Evolutionary conservation across 768 basidiomycete species (phyloP).

Genomic region (Mycena belliarum): DNA sequence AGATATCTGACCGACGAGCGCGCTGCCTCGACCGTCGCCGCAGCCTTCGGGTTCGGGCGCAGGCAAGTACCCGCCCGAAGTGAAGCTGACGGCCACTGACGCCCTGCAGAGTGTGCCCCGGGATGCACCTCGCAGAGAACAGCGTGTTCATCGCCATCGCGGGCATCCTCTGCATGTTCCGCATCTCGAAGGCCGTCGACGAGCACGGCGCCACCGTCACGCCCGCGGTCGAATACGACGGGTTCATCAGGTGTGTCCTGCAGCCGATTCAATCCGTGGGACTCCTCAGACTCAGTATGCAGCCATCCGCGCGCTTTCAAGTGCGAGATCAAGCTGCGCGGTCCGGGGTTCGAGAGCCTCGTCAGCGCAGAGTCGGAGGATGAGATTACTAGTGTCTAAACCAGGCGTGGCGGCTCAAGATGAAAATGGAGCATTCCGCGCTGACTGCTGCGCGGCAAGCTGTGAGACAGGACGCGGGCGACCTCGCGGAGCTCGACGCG

Average conservation of each 20-base stretch:
- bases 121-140: conserved; percentile 22
- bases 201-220: neutral
- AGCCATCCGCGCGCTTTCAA: conserved; percentile 10
- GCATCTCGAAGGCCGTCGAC: conserved; percentile 9
- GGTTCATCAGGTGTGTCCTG: neutral
- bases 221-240: conserved; percentile 2
- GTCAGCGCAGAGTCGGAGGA: neutral
- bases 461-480: neutral
- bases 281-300: too few species aligned
- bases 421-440: conserved; percentile 1
- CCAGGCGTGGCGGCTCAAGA: neutral
- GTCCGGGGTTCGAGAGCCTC: neutral
- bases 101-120: conserved; percentile 23
- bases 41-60: conserved; percentile 22
- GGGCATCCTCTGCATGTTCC: conserved; percentile 19
- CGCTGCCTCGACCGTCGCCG: conserved; percentile 10
- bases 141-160: conserved; percentile 25
- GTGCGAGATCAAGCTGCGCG: conserved; percentile 8
- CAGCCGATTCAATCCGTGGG: neutral
- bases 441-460: conserved; percentile 7
- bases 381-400: neutral
- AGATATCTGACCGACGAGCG: conserved; percentile 24
- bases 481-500: conserved; percentile 3
- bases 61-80: neutral
- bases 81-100: neutral